Evolutionary conservation across 371 early-diverging fungal species (phyloP), one percentile per base, ranked within the genome.

Genomic region (Mortierella sp.): DNA sequence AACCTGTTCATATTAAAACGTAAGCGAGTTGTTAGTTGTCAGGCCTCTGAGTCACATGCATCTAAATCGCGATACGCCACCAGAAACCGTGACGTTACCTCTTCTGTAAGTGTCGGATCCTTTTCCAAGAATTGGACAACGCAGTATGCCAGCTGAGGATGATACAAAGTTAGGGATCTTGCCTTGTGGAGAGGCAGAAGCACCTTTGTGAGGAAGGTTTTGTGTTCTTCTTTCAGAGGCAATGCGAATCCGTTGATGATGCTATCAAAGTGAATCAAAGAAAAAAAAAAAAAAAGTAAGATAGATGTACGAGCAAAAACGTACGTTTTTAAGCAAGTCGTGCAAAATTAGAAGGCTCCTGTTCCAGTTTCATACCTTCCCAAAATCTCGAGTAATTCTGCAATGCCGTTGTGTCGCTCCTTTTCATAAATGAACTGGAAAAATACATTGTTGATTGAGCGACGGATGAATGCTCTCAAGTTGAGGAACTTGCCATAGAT

Each of bases 231-330:
- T 83, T 98, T 98, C 43, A 99, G 86, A 43, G 99, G 99, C 24
- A 97, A 86, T 0, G 99, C 98, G 83, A 99, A 99, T 12, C 99
- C 99, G 84, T 99, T 99, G 85, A 99, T 98, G 76, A 99, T 98
- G 83, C 97, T 95, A 70, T 55, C 20, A 61, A 4, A 64, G 8
- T 18, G 35, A 22, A 12, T 18, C 22, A 60, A 0, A 18, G 18
- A 20, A 18, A 40, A 18, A 60, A 28, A 39, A 32, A 26, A 60
- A 32, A 55, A 12, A 64, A n/a, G 28, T 43, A 3, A 18, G 28
- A 45, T 51, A 35, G 4, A 52, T 58, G 51, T 59, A 68, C 45
- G 28, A 35, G 39, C 40, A 62, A 37, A 26, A 40, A 39, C 45
- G 37, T 47, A 30, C 51, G 49, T 68, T 22, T n/a, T 22, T 6